Base-by-base conservation (phyloP, 2,329 filamentous ascomycete species). In the Colletotrichum horii region DNA sequence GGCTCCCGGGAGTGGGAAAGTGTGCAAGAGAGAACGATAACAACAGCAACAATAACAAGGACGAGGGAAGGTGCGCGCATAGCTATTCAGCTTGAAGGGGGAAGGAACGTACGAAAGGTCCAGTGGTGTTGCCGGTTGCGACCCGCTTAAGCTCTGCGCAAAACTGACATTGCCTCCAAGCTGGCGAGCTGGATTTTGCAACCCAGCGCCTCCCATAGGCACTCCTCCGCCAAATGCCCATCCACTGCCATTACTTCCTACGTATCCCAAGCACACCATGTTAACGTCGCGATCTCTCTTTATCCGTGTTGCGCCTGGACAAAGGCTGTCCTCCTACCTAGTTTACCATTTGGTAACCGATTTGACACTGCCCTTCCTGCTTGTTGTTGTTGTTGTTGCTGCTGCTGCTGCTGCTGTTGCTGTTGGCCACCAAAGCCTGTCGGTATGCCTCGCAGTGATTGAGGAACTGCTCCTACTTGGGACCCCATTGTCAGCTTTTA, bases 341-440 rank as follows among this genome's bases (percentile, higher is more conserved):
- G 84, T 84, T 93, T 93, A 71, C 91, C 91, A 79, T 92, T 92
- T 74, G 91, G 91, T 88, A 93, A 86, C 81, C 92, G 89, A 82
- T 83, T 90, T 70, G 91, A 88, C 56, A 89, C 89, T 77, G 87
- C 85, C 81, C 92, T 88, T 71, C 86, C 89, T 62, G 30, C 28
- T 78, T 87, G 82, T 78, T 88, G 88, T 78, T 87, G 82, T 78
- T 88, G 88, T 52, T 80, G 79, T 16, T 79, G 81, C 76, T 85
- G 85, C 77, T 92, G 85, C 77, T 92, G 81, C 77, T 85, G 85
- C 77, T 92, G 91, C 74, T 88, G 88, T 83, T 91, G 90, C 83
- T 91, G 91, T 79, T 91, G 91, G 79, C 87, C 87, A 78, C 87
- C 88, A 82, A 92, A 93, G 77, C 89, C 89, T 80, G 87, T 88